phyloP scores from a whole-genome alignment of 306 rosid genomes.

The Pyrus betulifolia region DNA sequence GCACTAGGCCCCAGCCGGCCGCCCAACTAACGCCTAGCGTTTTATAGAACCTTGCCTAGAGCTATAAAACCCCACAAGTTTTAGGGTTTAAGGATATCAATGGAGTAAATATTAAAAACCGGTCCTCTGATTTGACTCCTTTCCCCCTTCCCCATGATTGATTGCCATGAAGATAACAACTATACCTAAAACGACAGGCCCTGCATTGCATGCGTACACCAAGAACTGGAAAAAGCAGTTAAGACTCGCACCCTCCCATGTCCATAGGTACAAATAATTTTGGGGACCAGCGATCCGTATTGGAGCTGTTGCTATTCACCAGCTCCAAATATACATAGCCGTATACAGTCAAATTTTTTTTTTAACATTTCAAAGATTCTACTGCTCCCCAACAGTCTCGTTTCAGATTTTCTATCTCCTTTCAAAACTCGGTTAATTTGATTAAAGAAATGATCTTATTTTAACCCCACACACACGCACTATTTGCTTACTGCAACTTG shows the following conservation, averaged over 20 bases:
- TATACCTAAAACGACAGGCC: neutral
- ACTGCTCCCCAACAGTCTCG: neutral
- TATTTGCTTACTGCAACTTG: neutral
- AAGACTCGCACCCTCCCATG: neutral
- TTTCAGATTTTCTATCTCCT: neutral
- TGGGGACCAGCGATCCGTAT: neutral
- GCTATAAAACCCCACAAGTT: neutral
- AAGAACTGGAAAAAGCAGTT: slow-evolving; percentile 8
- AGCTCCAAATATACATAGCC: neutral
- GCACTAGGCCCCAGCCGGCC: fast-evolving
- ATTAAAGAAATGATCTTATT: neutral
- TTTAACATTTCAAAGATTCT: neutral
- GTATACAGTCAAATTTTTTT: too few species aligned
- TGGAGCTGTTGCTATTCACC: neutral
- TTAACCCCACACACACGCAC: neutral
- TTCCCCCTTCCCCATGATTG: neutral
- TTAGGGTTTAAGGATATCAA: neutral
- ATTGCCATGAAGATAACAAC: neutral
- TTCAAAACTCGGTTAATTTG: neutral
- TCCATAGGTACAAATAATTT: neutral
- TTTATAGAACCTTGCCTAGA: neutral
- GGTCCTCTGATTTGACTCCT: neutral
- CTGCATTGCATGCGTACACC: neutral
- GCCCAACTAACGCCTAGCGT: too few species aligned
- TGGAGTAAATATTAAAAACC: neutral